Percentiles rank a stretch among this genome's conserved stretches.
These are phyloP conservation scores for Penicillium crystallinum DNA, from an alignment of 495 filamentous ascomycete genomes.

Conservation along the genomic window DNA sequence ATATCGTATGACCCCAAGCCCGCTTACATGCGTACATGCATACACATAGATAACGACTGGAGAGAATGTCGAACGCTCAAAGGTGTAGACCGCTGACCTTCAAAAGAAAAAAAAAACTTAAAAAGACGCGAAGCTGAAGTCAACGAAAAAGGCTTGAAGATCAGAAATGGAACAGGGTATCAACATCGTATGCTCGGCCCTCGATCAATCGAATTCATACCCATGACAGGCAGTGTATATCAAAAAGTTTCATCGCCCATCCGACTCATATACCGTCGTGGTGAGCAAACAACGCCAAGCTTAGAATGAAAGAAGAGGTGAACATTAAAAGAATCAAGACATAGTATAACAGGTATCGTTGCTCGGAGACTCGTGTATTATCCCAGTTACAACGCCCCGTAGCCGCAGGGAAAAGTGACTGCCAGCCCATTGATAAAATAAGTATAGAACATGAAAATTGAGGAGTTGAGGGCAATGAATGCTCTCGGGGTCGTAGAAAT, in stretches of 20 bases:
- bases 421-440: constrained; percentile 20
- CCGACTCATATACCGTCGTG: constrained; percentile 25
- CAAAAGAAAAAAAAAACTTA: constrained; percentile 13
- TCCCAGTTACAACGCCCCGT: constrained; percentile 41
- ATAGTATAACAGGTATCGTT: constrained; percentile 42
- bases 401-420: constrained; percentile 1
- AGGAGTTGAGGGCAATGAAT: background rate
- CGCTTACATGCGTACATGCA: constrained; percentile 11
- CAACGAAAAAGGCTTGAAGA: constrained; percentile 4
- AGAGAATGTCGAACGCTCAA: background rate
- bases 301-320: constrained; percentile 8
- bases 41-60: background rate
- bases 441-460: constrained; percentile 12
- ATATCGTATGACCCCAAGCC: constrained; percentile 14
- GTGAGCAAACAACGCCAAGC: constrained; percentile 23
- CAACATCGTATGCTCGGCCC: constrained; percentile 39
- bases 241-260: constrained; percentile 10
- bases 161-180: constrained; percentile 31
- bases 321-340: constrained; percentile 13
- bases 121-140: background rate
- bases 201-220: constrained; percentile 14
- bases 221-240: constrained; percentile 14
- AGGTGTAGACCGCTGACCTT: constrained; percentile 7
- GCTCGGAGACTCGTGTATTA: constrained; percentile 46
- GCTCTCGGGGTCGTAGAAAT: too few species aligned